A percentile compares a stretch with the other conserved stretches of the same genome.
Conservation (phyloP, 805 yeast genomes). For the Candida succiphila region DNA sequence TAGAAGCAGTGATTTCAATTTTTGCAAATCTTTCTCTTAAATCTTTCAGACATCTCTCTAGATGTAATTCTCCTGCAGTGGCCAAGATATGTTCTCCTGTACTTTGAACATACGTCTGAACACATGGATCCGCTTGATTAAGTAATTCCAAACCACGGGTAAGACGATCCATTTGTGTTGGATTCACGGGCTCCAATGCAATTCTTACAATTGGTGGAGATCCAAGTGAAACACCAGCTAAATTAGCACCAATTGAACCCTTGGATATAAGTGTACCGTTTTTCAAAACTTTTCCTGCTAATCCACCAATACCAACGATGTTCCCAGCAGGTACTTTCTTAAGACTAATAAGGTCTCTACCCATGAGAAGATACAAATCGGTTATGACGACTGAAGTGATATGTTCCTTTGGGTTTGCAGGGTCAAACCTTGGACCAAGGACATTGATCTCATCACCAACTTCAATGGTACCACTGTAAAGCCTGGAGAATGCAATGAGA, state of each 20-base stretch:
- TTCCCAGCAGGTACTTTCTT: constrained; percentile 88
- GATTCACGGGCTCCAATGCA: constrained; percentile 91
- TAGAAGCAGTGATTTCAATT: constrained; percentile 74
- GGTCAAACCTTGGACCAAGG: constrained; percentile 82
- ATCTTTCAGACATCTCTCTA: constrained; percentile 91
- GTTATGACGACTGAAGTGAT: constrained; percentile 49
- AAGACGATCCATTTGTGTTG: constrained; percentile 64
- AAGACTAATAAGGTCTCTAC: constrained; percentile 73
- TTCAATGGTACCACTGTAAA: constrained; percentile 74
- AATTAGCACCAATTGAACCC: constrained; percentile 52
- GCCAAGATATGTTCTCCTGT: constrained; percentile 90
- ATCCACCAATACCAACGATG: constrained; percentile 88
- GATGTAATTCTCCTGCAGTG: constrained; percentile 94
- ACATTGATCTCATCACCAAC: constrained; percentile 70
- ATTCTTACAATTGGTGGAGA: constrained; percentile 92
- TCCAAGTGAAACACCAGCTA: constrained; percentile 65
- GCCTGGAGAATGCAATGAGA: constrained; percentile 78
- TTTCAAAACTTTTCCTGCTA: constrained; percentile 73
- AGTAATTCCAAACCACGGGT: constrained; percentile 71
- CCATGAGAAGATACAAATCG: constrained; percentile 80
- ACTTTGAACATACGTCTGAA: constrained; percentile 75
- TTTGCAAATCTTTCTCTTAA: constrained; percentile 87
- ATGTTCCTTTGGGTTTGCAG: constrained; percentile 46
- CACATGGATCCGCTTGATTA: constrained; percentile 91
- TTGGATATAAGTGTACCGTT: constrained; percentile 72